Percentiles rank a stretch among this genome's conserved stretches.
These are phyloP conservation scores for Crithidia brevicula DNA, from an alignment of 208 protist genomes.

Conservation along the genomic window DNA sequence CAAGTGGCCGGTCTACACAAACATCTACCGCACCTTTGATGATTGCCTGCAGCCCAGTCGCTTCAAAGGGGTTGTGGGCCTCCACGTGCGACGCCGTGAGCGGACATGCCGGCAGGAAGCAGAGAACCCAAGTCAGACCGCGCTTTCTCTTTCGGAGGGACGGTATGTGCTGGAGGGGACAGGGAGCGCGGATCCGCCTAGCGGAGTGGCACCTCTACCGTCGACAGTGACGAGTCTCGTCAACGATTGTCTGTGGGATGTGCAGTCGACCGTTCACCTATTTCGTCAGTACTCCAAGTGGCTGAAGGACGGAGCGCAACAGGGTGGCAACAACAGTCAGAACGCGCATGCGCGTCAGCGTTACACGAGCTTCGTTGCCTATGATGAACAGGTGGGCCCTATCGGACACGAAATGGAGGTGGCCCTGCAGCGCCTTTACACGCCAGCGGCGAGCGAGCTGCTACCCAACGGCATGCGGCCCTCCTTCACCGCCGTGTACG, in stretches of 20 bases:
- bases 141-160: background rate
- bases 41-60: conserved; percentile 18
- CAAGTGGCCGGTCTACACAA: conserved; percentile 11
- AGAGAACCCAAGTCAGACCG: conserved; percentile 11
- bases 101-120: conserved; percentile 18
- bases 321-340: background rate
- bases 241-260: conserved; percentile 24
- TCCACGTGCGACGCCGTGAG: conserved; percentile 22
- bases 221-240: conserved; percentile 15
- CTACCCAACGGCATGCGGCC: background rate
- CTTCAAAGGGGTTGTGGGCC: conserved; percentile 2
- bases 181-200: background rate
- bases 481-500: conserved; percentile 21
- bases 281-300: conserved; percentile 18
- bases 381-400: conserved; percentile 16
- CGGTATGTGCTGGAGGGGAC: conserved; percentile 21
- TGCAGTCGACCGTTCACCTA: conserved; percentile 3
- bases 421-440: conserved; percentile 10
- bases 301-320: background rate
- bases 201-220: background rate
- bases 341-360: background rate
- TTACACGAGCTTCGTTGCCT: conserved; percentile 16
- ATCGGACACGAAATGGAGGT: conserved; percentile 14
- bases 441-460: background rate
- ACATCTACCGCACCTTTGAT: conserved; percentile 7